Conservation (phyloP, 495 filamentous ascomycete species). For the Xylaria acuta region DNA sequence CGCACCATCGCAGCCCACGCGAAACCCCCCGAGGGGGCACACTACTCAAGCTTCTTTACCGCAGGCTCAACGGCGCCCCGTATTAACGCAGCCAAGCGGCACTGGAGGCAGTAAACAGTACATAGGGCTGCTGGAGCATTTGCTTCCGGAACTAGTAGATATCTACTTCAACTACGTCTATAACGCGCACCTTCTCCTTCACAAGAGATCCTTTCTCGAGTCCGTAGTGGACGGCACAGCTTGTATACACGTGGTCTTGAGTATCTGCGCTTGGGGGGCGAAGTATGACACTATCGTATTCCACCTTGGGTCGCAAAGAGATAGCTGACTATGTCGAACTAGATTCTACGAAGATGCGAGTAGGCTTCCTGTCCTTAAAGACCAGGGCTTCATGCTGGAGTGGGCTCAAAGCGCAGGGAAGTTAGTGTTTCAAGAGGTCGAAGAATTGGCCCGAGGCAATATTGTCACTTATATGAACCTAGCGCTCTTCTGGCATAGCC, state of each 20-base stretch:
- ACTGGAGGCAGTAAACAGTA: neutral
- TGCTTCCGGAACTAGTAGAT: conserved; percentile 13
- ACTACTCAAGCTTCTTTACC: neutral
- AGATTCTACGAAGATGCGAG: conserved; percentile 11
- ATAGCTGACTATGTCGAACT: neutral
- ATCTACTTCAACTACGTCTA: conserved; percentile 17
- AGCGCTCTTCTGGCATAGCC: conserved; percentile 3
- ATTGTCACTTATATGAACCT: conserved; percentile 2
- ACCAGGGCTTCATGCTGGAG: conserved; percentile 8
- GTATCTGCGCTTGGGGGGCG: conserved; percentile 16
- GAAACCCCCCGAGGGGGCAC: neutral
- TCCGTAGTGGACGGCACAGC: neutral
- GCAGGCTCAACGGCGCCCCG: neutral
- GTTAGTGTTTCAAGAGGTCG: conserved; percentile 3
- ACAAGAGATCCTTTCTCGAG: conserved; percentile 13
- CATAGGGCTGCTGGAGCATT: neutral
- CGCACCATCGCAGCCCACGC: neutral
- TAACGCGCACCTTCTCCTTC: conserved; percentile 18
- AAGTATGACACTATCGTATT: neutral
- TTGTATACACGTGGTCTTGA: conserved; percentile 13
- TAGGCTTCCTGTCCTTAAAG: conserved; percentile 1
- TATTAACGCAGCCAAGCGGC: neutral
- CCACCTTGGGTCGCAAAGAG: neutral
- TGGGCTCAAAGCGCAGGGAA: conserved; percentile 16
- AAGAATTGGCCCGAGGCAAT: neutral